Evolutionary conservation across 805 yeast species (phyloP), one percentile per base, ranked within the genome.

Genomic region (Barnettozyma vustinii): DNA sequence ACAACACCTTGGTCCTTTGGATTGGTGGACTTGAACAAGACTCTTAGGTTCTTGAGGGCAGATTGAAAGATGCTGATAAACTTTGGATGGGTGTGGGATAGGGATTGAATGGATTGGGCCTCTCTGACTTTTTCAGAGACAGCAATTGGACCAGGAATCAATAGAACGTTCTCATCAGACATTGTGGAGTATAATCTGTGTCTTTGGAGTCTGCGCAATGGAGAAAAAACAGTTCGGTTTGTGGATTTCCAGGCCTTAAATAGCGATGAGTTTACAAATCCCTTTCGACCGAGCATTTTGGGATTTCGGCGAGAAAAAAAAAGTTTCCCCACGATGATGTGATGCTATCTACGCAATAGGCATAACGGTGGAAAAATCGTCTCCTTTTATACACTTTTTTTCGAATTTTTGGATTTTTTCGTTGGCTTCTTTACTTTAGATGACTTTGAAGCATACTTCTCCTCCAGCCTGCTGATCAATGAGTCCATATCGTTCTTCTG

Each of bases 61-160:
- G 76, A 66, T 64, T 84, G 86, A 72, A 91, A 91, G 30, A 84
- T 81, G 25, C 74, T 69, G 52, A 85, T 77, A 60, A 92, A 92
- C 56, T 85, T 90, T 9, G 92, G 90, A 10, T 91, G 80, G 37
- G 96, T 87, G 68, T 91, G 97, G n/a, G 96, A 83, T 59, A 86
- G 81, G 4, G 96, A 82, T 36, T 91, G 94, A 37, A 86, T 81
- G 37, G 87, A 72, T 84, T 85, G 83, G 39, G 96, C 95, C 33
- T 71, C 69, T 59, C 86, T 79, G 44, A 91, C 97, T 45, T 72
- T 77, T 55, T 86, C 88, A 44, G 90, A 81, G 68, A 92, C 82
- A 68, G 84, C 88, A 62, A 88, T 83, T 52, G 96, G 96, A 36
- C 96, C 96, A 18, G 96, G 94, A 56, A 87, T 84, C 72, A 87